Percentiles rank a stretch among this genome's conserved stretches.
These are phyloP conservation scores for Cyclotella atomus DNA, from an alignment of 108 stramenopile genomes.

Conservation along the genomic window DNA sequence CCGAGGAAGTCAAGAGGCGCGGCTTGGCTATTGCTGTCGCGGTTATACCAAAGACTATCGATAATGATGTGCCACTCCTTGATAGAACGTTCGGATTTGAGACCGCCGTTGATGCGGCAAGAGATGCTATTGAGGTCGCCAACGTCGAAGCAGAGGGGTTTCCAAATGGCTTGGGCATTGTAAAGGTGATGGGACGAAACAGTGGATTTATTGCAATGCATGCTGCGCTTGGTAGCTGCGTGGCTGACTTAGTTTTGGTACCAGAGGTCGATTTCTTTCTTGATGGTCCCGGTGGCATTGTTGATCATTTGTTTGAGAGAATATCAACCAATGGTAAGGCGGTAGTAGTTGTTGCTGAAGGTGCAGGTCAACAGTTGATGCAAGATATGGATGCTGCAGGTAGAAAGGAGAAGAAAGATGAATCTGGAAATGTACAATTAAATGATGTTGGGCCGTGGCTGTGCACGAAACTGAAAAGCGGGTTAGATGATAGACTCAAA, in stretches of 20 bases:
- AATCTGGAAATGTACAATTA: slow-evolving; percentile 69
- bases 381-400: slow-evolving; percentile 32
- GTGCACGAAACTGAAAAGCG: slow-evolving; percentile 39
- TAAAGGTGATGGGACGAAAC: slow-evolving; percentile 89
- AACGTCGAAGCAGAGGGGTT: slow-evolving; percentile 80
- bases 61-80: slow-evolving; percentile 86
- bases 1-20: slow-evolving; percentile 49
- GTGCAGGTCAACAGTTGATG: slow-evolving; percentile 74
- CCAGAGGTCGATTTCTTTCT: slow-evolving; percentile 89
- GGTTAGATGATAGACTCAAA: slow-evolving; percentile 38
- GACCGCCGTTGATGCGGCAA: slow-evolving; percentile 82
- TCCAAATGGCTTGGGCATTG: slow-evolving; percentile 77
- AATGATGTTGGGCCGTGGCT: slow-evolving; percentile 69
- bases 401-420: slow-evolving; percentile 55
- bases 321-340: slow-evolving; percentile 68
- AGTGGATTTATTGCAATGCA: slow-evolving; percentile 84
- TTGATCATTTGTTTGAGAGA: slow-evolving; percentile 67
- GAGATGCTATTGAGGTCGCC: slow-evolving; percentile 63
- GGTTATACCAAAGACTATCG: slow-evolving; percentile 87
- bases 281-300: slow-evolving; percentile 75
- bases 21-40: slow-evolving; percentile 70
- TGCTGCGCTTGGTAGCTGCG: slow-evolving; percentile 81
- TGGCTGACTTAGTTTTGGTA: slow-evolving; percentile 86
- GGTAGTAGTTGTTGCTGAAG: slow-evolving; percentile 82
- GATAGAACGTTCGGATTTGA: slow-evolving; percentile 90